A percentile compares a stretch with the other conserved stretches of the same genome.
These are phyloP conservation scores for Rhizopus arrhizus DNA, from an alignment of 371 early-diverging fungal species.

Conservation along the genomic window DNA sequence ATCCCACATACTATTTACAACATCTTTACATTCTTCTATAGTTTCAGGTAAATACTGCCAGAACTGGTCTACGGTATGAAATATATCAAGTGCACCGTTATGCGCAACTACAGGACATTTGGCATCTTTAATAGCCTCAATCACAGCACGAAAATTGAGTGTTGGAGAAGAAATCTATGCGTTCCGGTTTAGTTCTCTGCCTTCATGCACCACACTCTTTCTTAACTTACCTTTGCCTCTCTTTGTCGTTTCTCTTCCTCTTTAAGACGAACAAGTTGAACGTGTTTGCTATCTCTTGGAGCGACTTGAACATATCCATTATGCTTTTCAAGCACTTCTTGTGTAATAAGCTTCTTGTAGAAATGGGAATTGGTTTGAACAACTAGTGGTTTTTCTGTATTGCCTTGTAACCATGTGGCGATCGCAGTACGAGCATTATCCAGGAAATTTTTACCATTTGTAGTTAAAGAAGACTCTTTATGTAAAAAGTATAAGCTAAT, in stretches of 20 bases:
- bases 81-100: conserved; percentile 79
- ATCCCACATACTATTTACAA: conserved; percentile 55
- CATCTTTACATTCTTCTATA: conserved; percentile 61
- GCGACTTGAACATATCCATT: conserved; percentile 41
- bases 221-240: conserved; percentile 13
- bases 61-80: conserved; percentile 78
- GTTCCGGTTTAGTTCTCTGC: background rate
- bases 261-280: conserved; percentile 39
- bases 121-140: conserved; percentile 70
- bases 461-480: conserved; percentile 15
- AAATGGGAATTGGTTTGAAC: conserved; percentile 49
- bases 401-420: conserved; percentile 43
- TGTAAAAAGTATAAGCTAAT: background rate
- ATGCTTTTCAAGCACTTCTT: conserved; percentile 59
- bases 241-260: conserved; percentile 36
- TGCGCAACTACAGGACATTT: conserved; percentile 82
- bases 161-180: conserved; percentile 21
- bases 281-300: conserved; percentile 36
- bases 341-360: conserved; percentile 61
- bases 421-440: conserved; percentile 19
- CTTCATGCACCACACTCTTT: background rate
- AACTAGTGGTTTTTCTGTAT: conserved; percentile 31
- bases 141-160: conserved; percentile 76
- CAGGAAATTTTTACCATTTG: conserved; percentile 18
- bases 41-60: conserved; percentile 65